Conservation (phyloP, 371 early-diverging fungal genomes). For the Syncephalis plumigaleata region DNA sequence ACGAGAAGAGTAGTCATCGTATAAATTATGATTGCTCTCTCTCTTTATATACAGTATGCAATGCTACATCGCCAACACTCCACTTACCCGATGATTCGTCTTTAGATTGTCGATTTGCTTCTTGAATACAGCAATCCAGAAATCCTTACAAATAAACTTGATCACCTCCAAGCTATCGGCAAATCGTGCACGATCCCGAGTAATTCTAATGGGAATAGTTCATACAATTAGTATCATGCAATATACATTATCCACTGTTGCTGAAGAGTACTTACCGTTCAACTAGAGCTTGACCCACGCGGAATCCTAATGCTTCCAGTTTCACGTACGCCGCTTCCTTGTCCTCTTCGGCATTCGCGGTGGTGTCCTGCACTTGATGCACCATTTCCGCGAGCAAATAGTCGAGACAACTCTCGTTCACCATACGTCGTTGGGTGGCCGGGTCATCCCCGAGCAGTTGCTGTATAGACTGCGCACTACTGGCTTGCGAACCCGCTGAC, state of each 20-base stretch:
- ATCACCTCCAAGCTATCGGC: slow-evolving; percentile 83
- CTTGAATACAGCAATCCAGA: slow-evolving; percentile 85
- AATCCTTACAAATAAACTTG: slow-evolving; percentile 95
- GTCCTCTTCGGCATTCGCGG: slow-evolving; percentile 41
- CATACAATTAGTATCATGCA: neutral
- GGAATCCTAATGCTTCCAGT: slow-evolving; percentile 74
- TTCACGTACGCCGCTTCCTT: slow-evolving; percentile 69
- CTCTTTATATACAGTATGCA: no score
- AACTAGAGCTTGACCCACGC: slow-evolving; percentile 70
- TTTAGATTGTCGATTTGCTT: slow-evolving; percentile 95
- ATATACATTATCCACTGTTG: neutral
- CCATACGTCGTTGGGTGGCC: slow-evolving; percentile 9
- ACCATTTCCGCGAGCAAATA: slow-evolving; percentile 66
- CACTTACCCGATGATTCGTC: slow-evolving; percentile 87
- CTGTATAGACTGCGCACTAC: neutral
- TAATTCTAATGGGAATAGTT: slow-evolving; percentile 28
- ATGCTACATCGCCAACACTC: no score
- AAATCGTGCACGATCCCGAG: slow-evolving; percentile 67
- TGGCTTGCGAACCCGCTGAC: no score
- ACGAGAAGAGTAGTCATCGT: neutral
- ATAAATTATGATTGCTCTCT: neutral
- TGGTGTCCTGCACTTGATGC: slow-evolving; percentile 38
- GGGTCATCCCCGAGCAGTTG: neutral
- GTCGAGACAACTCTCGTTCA: slow-evolving; percentile 48
- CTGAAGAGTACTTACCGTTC: slow-evolving; percentile 40